Conservation (phyloP, 495 filamentous ascomycete species). For the Neurospora sublineolata region DNA sequence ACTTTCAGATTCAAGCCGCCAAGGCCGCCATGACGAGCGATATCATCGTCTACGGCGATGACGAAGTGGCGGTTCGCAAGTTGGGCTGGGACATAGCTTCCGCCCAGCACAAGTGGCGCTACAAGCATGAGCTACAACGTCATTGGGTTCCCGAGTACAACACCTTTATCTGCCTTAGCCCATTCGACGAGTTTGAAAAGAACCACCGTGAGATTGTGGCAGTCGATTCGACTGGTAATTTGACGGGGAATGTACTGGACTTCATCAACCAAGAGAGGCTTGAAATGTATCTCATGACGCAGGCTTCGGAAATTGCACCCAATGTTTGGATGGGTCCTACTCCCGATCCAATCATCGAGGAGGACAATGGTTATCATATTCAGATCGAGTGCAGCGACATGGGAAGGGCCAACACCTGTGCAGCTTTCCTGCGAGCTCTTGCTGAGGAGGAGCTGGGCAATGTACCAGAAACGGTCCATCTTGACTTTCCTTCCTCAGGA, state of each 20-base stretch:
- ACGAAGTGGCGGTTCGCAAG: constrained; percentile 48
- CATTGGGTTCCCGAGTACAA: constrained; percentile 57
- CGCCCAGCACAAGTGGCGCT: constrained; percentile 66
- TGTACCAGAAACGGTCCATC: neutral
- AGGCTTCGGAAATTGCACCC: constrained; percentile 69
- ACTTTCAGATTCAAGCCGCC: constrained; percentile 92
- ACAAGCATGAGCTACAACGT: constrained; percentile 43
- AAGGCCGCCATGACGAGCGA: constrained; percentile 84
- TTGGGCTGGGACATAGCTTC: constrained; percentile 59
- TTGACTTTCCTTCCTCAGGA: constrained; percentile 83
- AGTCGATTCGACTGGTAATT: constrained; percentile 56
- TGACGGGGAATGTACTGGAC: constrained; percentile 74
- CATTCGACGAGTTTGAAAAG: constrained; percentile 65
- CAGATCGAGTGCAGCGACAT: constrained; percentile 80
- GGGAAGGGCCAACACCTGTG: constrained; percentile 51
- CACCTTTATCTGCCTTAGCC: constrained; percentile 63
- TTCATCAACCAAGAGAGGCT: constrained; percentile 81
- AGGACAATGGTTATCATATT: constrained; percentile 48
- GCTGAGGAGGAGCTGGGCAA: constrained; percentile 30
- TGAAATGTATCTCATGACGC: constrained; percentile 91
- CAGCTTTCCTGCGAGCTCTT: constrained; percentile 29
- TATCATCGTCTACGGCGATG: constrained; percentile 80
- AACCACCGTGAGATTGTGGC: constrained; percentile 60
- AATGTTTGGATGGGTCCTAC: constrained; percentile 91
- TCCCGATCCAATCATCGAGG: constrained; percentile 49